Evolutionary conservation across 2,329 filamentous ascomycete species (phyloP), one percentile per base, ranked within the genome.

Genomic region (Amauroascus niger): DNA sequence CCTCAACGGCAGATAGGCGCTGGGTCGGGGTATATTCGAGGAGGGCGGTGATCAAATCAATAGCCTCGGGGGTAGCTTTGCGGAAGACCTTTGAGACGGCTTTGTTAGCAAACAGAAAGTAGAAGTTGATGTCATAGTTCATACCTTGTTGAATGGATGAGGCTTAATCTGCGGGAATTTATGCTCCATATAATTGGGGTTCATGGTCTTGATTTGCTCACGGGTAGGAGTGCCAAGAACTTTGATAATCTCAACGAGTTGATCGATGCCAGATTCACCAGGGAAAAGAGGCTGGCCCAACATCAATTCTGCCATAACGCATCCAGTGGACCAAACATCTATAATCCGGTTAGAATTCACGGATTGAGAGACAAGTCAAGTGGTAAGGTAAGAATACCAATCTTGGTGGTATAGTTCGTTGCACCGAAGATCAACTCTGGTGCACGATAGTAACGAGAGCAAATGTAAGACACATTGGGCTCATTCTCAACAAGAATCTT

Each of bases 151-250:
- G 79, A 98, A 98, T 26, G 93, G 93, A 67, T 98, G 93, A 55
- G 93, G 93, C 78, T 98, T 98, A 77, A 98, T 98, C 73, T 98
- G 93, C 46, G 93, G 93, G 74, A 98, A 98, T 76, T 97, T 97
- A 77, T 98, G 93, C 76, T 98, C 93, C 93, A 98, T 98, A 74
- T 98, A 98, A 74, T 98, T 98, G 56, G 93, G 93, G 73, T 98
- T 98, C 93, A 98, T 98, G 61, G 93, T 98, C 63, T 93, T 87
- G 66, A 98, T 98, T 73, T 98, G 93, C 71, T 98, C 93, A 60
- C 93, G 82, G 33, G 93, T 97, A 16, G 93, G 93, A 16, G 93
- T 98, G 56, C 93, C 93, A 57, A 98, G 77, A 51, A 98, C 91
- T 76, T 98, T 98, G 79, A 98, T 98, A 69, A 98, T 98, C 73